Conservation (phyloP, 2,329 filamentous ascomycete genomes). For the Beauveria sp. region DNA sequence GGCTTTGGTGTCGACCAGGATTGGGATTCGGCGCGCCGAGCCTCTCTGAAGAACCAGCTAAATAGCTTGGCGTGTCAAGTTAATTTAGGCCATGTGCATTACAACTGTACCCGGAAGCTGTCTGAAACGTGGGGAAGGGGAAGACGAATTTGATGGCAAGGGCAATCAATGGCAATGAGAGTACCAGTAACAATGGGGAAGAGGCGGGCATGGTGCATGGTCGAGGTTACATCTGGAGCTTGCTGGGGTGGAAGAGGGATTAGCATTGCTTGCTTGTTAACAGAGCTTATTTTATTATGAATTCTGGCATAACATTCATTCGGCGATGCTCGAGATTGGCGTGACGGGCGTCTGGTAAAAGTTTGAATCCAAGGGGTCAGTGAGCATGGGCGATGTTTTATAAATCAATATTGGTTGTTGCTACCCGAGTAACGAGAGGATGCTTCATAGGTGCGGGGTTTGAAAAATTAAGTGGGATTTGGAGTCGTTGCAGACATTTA, state of each 20-base stretch:
- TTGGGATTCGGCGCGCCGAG: background rate
- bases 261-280: background rate
- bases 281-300: background rate
- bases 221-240: background rate
- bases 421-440: background rate
- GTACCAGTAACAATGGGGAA: background rate
- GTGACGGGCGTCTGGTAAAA: background rate
- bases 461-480: background rate
- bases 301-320: background rate
- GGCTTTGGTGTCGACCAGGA: background rate
- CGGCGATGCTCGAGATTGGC: background rate
- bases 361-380: no score
- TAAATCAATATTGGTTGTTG: background rate
- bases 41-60: background rate
- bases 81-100: background rate
- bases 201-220: background rate
- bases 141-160: background rate
- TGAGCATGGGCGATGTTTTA: background rate
- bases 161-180: background rate
- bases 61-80: background rate
- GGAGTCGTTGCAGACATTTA: background rate
- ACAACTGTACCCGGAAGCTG: background rate
- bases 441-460: background rate
- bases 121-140: background rate
- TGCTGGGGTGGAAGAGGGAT: background rate